A percentile compares a stretch with the other conserved stretches of the same genome.
phyloP scores from a whole-genome alignment of 306 rosid genomes.

The Vachellia pachyceras region DNA sequence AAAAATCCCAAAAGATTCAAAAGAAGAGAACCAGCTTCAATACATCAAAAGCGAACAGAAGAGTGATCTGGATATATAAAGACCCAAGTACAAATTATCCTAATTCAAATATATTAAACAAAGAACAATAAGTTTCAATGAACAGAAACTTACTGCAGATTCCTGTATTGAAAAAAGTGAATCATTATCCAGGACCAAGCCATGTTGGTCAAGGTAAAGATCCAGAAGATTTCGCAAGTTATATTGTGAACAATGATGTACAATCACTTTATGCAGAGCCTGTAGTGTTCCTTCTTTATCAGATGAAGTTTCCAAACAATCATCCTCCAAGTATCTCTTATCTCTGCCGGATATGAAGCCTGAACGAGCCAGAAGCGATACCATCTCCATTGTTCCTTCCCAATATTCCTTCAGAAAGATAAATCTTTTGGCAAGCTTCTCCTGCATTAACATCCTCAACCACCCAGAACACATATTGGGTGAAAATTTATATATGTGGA shows the following conservation, averaged over 20 bases:
- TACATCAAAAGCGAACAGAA: slow-evolving; percentile 35
- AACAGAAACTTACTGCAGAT: slow-evolving; percentile 77
- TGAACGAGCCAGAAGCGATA: slow-evolving; percentile 75
- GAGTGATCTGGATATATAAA: slow-evolving; percentile 31
- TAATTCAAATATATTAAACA: slow-evolving; percentile 38
- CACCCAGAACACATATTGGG: slow-evolving; percentile 66
- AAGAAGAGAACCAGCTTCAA: not conserved
- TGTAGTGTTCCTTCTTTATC: slow-evolving; percentile 51
- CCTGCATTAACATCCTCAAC: slow-evolving; percentile 79
- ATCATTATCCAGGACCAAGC: slow-evolving; percentile 60
- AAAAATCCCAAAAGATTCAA: not conserved
- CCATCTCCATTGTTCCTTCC: slow-evolving; percentile 82
- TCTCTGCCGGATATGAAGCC: slow-evolving; percentile 65
- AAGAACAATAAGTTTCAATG: slow-evolving; percentile 37
- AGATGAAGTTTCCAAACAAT: slow-evolving; percentile 52
- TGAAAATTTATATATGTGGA: slow-evolving; percentile 69
- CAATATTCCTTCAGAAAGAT: slow-evolving; percentile 87
- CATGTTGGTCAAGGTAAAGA: slow-evolving; percentile 82
- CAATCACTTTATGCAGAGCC: slow-evolving; percentile 74
- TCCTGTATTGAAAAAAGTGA: slow-evolving; percentile 74
- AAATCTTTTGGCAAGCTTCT: slow-evolving; percentile 75
- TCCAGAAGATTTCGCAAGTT: slow-evolving; percentile 89
- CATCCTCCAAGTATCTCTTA: slow-evolving; percentile 47
- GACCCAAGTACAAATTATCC: slow-evolving; percentile 36
- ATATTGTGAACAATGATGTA: slow-evolving; percentile 70